Evolutionary conservation across 306 rosid species (phyloP).

Genomic region (Cicer arietinum): DNA sequence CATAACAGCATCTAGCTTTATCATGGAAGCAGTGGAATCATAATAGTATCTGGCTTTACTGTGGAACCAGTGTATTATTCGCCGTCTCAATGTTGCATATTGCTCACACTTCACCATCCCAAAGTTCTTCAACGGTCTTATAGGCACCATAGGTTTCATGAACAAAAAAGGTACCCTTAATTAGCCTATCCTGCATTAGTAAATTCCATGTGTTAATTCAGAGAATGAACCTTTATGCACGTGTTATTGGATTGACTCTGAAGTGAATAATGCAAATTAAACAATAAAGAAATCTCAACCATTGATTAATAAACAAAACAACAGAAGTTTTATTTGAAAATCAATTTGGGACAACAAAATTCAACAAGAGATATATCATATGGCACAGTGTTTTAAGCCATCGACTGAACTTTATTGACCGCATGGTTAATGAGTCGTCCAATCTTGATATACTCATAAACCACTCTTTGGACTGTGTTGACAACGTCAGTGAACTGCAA

Average conservation of each 20-base stretch:
- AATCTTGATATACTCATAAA: no score
- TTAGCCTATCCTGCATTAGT: slow-evolving; percentile 59
- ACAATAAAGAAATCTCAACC: neutral
- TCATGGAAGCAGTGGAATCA: neutral
- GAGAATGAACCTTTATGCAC: slow-evolving; percentile 2
- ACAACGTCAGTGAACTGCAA: no score
- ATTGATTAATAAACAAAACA: slow-evolving; percentile 1
- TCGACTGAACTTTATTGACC: no score
- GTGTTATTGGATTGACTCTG: neutral
- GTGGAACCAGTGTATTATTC: neutral
- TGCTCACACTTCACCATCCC: slow-evolving; percentile 69
- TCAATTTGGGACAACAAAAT: no score
- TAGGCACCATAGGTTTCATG: slow-evolving; percentile 52
- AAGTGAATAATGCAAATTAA: neutral
- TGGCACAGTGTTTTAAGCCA: no score
- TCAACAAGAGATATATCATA: no score
- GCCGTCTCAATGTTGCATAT: slow-evolving; percentile 6
- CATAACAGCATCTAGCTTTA: neutral
- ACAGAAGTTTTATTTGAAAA: no score
- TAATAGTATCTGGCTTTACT: neutral
- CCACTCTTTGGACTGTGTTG: no score
- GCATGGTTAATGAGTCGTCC: no score
- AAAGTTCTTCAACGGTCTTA: slow-evolving; percentile 63
- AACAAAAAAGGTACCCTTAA: slow-evolving; percentile 47
- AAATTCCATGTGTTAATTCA: slow-evolving; percentile 21